These are phyloP conservation scores for Sporothrix inflata DNA, from an alignment of 2,329 filamentous ascomycete species.

Conservation along the genomic window DNA sequence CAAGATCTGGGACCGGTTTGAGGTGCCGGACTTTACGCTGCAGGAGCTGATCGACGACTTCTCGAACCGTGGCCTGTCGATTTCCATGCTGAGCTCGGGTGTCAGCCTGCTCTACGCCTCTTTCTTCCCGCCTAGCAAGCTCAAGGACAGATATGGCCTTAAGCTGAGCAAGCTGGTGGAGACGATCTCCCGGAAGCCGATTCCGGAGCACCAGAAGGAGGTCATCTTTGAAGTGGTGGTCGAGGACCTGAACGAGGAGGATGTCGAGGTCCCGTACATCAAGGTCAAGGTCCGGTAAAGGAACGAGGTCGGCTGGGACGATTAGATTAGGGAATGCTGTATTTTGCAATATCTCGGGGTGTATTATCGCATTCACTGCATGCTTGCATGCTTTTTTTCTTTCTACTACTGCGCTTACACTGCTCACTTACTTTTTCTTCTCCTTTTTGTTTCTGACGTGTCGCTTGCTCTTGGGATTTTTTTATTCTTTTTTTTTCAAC, in stretches of 20 bases:
- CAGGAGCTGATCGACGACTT: conserved; percentile 83
- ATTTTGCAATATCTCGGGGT: neutral
- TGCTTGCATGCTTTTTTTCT: neutral
- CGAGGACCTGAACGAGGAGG: conserved; percentile 85
- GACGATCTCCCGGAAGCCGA: conserved; percentile 85
- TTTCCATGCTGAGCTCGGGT: conserved; percentile 96
- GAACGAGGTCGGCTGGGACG: neutral
- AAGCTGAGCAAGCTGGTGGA: conserved; percentile 89
- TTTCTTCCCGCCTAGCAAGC: conserved; percentile 79
- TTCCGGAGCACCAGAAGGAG: conserved; percentile 90
- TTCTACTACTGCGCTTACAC: neutral
- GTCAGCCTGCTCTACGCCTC: conserved; percentile 92
- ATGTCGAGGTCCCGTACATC: conserved; percentile 96
- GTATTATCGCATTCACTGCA: neutral
- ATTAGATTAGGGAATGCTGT: conserved; percentile 13
- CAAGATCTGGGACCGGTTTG: conserved; percentile 98
- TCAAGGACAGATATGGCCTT: conserved; percentile 79
- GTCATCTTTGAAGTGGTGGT: conserved; percentile 96
- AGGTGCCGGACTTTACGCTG: conserved; percentile 83
- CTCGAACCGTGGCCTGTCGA: conserved; percentile 74
- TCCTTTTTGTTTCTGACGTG: neutral
- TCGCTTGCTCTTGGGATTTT: neutral
- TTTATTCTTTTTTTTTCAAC: neutral
- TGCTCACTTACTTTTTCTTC: neutral
- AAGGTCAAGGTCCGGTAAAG: conserved; percentile 71